These are phyloP conservation scores for Trichoderma pleuroti DNA, from an alignment of 2,329 filamentous ascomycete species.

Conservation along the genomic window DNA sequence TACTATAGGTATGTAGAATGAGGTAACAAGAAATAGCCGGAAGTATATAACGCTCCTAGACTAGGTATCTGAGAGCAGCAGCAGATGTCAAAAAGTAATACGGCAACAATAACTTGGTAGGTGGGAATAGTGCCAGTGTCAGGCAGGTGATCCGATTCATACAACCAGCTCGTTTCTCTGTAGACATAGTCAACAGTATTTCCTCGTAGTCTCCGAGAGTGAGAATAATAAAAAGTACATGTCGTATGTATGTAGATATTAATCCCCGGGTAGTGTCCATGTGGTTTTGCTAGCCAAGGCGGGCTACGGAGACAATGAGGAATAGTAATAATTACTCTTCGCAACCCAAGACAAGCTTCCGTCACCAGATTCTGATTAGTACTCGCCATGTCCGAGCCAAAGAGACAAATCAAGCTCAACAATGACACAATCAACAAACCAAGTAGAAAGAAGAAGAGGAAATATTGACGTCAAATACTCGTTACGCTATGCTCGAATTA, in stretches of 20 bases:
- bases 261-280: not conserved
- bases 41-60: not conserved
- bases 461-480: not conserved
- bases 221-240: not conserved
- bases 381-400: not conserved
- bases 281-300: not conserved
- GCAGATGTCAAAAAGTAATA: not conserved
- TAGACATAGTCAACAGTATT: not conserved
- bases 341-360: not conserved
- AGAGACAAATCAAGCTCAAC: not conserved
- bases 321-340: not conserved
- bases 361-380: not conserved
- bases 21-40: not conserved
- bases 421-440: not conserved
- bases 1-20: not conserved
- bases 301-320: not conserved
- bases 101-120: not conserved
- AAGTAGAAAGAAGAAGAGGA: not conserved
- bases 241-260: not conserved
- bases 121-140: not conserved
- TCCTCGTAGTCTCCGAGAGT: not conserved
- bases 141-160: not conserved
- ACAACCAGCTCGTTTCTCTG: not conserved
- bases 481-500: not conserved
- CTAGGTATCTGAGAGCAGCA: not conserved